These are phyloP conservation scores for Leccinum arenicola DNA, from an alignment of 768 basidiomycete genomes.

Conservation along the genomic window DNA sequence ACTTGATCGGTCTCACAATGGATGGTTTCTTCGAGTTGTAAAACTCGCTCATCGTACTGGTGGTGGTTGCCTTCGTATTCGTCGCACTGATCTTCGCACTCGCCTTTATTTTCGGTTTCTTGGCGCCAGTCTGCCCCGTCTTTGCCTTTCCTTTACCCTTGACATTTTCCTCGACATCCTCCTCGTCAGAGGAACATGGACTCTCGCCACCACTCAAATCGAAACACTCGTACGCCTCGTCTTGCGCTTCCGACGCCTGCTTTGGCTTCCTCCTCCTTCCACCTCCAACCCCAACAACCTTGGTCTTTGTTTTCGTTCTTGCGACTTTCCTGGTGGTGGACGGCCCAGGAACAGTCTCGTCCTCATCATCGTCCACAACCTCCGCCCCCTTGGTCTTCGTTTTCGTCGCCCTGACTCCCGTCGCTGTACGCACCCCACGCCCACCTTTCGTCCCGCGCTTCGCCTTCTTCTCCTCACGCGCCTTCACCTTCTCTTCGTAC, in stretches of 20 bases:
- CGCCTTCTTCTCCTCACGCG: constrained; percentile 43
- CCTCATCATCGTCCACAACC: background rate
- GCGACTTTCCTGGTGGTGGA: constrained; percentile 3
- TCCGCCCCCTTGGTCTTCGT: background rate
- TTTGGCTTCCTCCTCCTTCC: constrained; percentile 21
- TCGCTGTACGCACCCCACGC: constrained; percentile 4
- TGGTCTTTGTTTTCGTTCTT: constrained; percentile 10
- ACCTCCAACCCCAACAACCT: background rate
- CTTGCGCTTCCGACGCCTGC: constrained; percentile 23
- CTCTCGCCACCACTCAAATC: constrained; percentile 26
- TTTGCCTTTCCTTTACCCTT: constrained; percentile 14
- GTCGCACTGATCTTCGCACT: background rate
- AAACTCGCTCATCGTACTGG: constrained; percentile 12
- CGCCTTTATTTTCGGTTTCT: background rate
- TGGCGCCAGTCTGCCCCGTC: background rate
- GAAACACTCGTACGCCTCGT: constrained; percentile 27
- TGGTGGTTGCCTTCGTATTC: background rate
- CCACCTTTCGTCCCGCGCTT: constrained; percentile 21
- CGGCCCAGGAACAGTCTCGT: background rate
- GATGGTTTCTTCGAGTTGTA: constrained; percentile 11
- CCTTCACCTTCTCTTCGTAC: constrained; percentile 57
- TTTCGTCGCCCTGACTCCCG: background rate
- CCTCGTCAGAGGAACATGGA: constrained; percentile 18
- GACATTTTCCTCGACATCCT: background rate
- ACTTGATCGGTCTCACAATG: background rate